Evolutionary conservation across 371 early-diverging fungal species (phyloP), one percentile per base, ranked within the genome.

Genomic region (Circinella minor): DNA sequence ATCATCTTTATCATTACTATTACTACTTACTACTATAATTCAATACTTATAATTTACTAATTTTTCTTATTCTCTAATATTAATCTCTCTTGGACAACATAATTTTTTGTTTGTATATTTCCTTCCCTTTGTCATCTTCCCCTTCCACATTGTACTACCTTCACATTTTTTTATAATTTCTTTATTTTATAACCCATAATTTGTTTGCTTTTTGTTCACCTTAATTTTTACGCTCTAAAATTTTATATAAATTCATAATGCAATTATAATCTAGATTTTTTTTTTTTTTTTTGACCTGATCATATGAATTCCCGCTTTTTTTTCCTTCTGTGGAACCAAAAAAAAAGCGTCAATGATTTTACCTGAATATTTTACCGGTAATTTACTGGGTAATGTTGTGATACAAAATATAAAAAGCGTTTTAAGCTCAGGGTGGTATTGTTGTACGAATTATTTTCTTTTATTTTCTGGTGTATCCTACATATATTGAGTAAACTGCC

Each of bases 41-140:
- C 37, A 37, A 61, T 13, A 37, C 4, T 15, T 36, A 1, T n/a
- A 20, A 59, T 27, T 37, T 11, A 6, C 27, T 15, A 14, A 51
- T 51, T 5, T 62, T 13, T 8, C 61, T 36, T 8, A n/a, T 34
- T 62, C 62, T 36, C 47, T n/a, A n/a, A 8, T 38, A 20, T 55
- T 55, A 55, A 14, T 55, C 8, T 20, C 55, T 18, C 1, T n/a
- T 55, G 8, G 8, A 17, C 55, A 55, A 55, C 55, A n/a, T n/a
- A 57, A 18, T 57, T 34, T 11, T 57, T 57, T 57, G 14, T 57
- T 57, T 57, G 57, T 57, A 57, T 57, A 57, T 57, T 51, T 51
- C 15, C 51, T 51, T 1, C 15, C 11, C 6, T 43, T 54, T 57
- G 57, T 57, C 27, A 27, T 27, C 15, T 34, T 57, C 27, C 27